phyloP scores from a whole-genome alignment of 139 green algal genomes.

The Chlorella sp. region DNA sequence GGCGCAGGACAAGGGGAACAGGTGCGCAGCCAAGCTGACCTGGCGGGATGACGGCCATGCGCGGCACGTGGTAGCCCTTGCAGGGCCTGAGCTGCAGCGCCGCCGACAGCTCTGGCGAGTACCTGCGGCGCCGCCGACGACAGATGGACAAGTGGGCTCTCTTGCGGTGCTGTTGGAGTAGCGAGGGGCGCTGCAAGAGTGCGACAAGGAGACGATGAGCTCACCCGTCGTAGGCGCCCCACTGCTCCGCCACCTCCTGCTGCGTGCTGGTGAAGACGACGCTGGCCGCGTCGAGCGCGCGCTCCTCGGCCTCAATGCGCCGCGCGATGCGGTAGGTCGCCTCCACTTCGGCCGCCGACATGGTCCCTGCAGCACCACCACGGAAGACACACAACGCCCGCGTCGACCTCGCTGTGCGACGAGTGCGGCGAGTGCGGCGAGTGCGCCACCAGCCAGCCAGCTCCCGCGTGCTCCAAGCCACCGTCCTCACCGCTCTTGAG shows the following conservation, averaged over 20 bases:
- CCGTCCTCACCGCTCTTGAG: constrained; percentile 45
- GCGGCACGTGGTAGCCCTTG: constrained; percentile 74
- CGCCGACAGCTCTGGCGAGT: constrained; percentile 21
- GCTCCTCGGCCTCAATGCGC: constrained; percentile 90
- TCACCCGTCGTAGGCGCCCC: constrained; percentile 91
- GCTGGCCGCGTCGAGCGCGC: constrained; percentile 71
- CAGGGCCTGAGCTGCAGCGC: constrained; percentile 22
- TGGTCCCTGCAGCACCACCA: too few relatives aligned
- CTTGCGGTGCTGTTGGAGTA: too few relatives aligned
- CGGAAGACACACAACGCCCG: too few relatives aligned
- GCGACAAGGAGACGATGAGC: too few relatives aligned
- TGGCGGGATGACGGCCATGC: constrained; percentile 88
- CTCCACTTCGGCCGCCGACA: constrained; percentile 77
- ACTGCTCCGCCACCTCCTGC: constrained; percentile 92
- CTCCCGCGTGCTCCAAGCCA: background rate
- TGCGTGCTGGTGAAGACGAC: constrained; percentile 87
- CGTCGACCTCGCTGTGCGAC: too few relatives aligned
- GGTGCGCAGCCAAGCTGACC: too few relatives aligned
- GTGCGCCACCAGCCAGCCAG: too few relatives aligned
- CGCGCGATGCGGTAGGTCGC: constrained; percentile 81
- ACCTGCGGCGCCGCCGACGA: too few relatives aligned
- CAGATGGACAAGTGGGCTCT: too few relatives aligned
- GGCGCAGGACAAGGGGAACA: constrained; percentile 65
- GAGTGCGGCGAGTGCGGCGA: too few relatives aligned
- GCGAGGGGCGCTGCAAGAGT: too few relatives aligned